Conservation (phyloP, 495 filamentous ascomycete species). For the Xylaria palmicola region DNA sequence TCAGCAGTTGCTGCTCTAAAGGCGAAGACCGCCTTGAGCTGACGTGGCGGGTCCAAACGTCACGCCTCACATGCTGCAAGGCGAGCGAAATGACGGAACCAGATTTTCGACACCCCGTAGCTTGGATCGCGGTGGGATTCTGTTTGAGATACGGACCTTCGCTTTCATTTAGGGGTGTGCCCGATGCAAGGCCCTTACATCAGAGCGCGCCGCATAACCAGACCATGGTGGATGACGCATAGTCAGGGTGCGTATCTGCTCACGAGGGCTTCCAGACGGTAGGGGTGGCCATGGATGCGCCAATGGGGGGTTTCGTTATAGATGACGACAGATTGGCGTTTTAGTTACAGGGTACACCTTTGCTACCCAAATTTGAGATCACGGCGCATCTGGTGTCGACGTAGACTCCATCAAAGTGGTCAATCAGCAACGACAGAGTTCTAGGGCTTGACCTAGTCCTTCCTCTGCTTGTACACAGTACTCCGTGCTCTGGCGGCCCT, state of each 20-base stretch:
- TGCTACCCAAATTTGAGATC: slow-evolving; percentile 1
- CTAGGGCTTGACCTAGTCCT: background rate
- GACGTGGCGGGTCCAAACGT: slow-evolving; percentile 5
- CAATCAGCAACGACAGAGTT: background rate
- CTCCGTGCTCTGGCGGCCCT: background rate
- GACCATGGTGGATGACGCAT: slow-evolving; percentile 1
- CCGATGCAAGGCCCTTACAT: slow-evolving; percentile 7
- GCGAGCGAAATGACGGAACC: slow-evolving; percentile 4
- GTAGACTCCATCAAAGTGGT: background rate
- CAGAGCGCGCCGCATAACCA: slow-evolving; percentile 2
- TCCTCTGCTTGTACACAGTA: background rate
- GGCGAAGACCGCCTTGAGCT: background rate
- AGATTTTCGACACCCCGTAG: background rate
- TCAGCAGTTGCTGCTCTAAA: background rate
- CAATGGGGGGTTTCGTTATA: background rate
- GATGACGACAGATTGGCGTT: background rate
- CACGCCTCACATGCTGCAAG: slow-evolving; percentile 1
- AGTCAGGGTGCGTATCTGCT: background rate
- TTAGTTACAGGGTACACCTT: background rate
- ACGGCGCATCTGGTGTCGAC: background rate
- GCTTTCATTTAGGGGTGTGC: background rate
- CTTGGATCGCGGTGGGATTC: slow-evolving; percentile 2
- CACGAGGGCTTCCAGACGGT: background rate
- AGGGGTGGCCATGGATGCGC: background rate
- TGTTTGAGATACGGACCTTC: background rate